Evolutionary conservation across 2,329 filamentous ascomycete species (phyloP).

Genomic region (Pyrenochaeta sp.): DNA sequence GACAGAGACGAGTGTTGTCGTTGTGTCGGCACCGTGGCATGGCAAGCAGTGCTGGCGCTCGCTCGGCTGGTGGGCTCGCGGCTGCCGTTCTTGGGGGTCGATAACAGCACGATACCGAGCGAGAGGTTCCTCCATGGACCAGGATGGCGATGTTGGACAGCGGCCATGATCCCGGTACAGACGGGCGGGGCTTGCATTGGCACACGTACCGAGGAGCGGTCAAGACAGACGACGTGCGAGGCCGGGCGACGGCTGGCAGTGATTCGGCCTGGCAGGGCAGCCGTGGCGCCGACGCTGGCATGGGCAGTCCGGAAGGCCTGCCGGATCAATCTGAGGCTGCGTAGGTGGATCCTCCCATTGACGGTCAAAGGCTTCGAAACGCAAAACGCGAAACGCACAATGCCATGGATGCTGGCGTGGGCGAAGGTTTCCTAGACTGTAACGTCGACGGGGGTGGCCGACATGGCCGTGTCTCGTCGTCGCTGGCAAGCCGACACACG

Average conservation of each 20-base stretch:
- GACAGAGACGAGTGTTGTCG: slow-evolving; percentile 24
- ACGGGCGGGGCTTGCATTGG: slow-evolving; percentile 20
- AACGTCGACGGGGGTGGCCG: not conserved
- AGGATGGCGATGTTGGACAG: slow-evolving; percentile 33
- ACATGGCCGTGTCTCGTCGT: not conserved
- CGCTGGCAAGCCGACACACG: not conserved
- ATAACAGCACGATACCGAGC: slow-evolving; percentile 27
- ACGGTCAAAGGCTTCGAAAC: not conserved
- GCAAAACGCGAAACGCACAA: slow-evolving; percentile 6
- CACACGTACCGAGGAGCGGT: slow-evolving; percentile 27
- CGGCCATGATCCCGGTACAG: slow-evolving; percentile 25
- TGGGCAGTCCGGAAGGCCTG: slow-evolving; percentile 24
- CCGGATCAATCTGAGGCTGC: slow-evolving; percentile 19
- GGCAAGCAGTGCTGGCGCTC: slow-evolving; percentile 30
- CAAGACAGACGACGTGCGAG: slow-evolving; percentile 10
- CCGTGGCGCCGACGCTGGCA: slow-evolving; percentile 4
- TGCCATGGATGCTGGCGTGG: not conserved
- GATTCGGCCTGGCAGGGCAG: slow-evolving; percentile 10
- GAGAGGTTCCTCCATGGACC: slow-evolving; percentile 33
- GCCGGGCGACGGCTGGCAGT: slow-evolving; percentile 5
- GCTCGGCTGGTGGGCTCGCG: slow-evolving; percentile 15
- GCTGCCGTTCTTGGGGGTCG: slow-evolving; percentile 19
- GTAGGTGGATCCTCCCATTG: slow-evolving; percentile 4
- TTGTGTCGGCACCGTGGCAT: slow-evolving; percentile 33
- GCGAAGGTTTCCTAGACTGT: not conserved